A percentile compares a stretch with the other conserved stretches of the same genome.
phyloP scores from a whole-genome alignment of 2,329 filamentous ascomycete genomes.

The Samsoniella hepiali region DNA sequence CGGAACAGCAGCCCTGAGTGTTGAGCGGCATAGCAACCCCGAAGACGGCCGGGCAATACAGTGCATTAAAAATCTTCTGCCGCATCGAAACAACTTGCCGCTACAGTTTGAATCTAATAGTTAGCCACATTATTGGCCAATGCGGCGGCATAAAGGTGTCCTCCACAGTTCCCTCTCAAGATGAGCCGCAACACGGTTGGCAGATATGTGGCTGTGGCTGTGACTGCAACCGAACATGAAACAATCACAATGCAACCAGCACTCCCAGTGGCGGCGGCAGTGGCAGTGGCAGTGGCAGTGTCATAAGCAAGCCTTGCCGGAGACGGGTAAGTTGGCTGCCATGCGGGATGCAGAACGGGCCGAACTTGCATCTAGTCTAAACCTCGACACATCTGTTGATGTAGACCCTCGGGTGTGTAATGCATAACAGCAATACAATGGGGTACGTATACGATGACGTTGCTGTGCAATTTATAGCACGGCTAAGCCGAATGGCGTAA shows the following conservation, averaged over 20 bases:
- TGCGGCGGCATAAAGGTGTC: background rate
- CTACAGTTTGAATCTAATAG: background rate
- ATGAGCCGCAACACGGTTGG: background rate
- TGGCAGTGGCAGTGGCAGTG: background rate
- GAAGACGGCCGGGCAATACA: background rate
- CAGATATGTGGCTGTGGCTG: background rate
- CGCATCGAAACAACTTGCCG: background rate
- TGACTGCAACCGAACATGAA: background rate
- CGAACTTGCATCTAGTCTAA: background rate
- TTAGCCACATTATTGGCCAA: background rate
- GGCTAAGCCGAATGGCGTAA: background rate
- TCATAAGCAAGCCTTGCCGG: background rate
- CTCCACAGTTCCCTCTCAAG: background rate
- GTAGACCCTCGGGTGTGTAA: background rate
- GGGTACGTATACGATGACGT: background rate
- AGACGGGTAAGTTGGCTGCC: background rate
- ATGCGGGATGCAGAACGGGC: background rate
- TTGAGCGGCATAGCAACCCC: background rate
- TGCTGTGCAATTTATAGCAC: background rate
- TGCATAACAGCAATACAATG: background rate
- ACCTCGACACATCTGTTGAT: background rate
- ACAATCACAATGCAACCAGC: background rate
- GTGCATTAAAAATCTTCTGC: background rate
- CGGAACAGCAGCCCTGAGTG: background rate
- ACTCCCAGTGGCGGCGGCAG: background rate